Conservation (phyloP, 2,329 filamentous ascomycete genomes). For the Penicillium sp. region DNA sequence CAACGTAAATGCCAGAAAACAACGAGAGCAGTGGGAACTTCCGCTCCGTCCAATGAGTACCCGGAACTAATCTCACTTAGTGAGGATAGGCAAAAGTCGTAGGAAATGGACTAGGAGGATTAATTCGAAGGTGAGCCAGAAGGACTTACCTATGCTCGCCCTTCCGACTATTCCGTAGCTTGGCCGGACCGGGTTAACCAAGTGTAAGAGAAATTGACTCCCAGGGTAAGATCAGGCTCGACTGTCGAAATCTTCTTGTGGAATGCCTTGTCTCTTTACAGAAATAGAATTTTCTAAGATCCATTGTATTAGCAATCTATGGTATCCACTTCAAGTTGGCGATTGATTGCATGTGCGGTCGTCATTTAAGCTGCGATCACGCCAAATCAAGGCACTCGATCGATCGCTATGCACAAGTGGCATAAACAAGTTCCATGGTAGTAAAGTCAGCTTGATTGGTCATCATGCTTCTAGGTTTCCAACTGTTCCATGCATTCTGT, state of each 20-base stretch:
- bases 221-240: not conserved
- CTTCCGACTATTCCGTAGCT: too few relatives aligned
- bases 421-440: not conserved
- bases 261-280: not conserved
- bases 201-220: too few relatives aligned
- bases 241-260: not conserved
- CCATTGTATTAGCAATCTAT: constrained; percentile 5
- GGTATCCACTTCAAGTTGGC: not conserved
- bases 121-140: too few relatives aligned
- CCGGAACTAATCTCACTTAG: too few relatives aligned
- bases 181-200: too few relatives aligned
- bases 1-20: too few relatives aligned
- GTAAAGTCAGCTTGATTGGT: not conserved
- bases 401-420: not conserved
- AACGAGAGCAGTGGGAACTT: too few relatives aligned
- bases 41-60: too few relatives aligned
- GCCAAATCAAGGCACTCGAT: constrained; percentile 9
- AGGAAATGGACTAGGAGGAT: too few relatives aligned
- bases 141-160: too few relatives aligned
- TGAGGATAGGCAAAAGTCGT: too few relatives aligned
- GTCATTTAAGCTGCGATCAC: constrained; percentile 13
- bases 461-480: not conserved
- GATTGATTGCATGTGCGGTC: not conserved
- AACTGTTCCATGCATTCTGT: not conserved
- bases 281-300: not conserved